Evolutionary conservation across 805 yeast genomes (phyloP).

Genomic region (Yarrowia sp.): DNA sequence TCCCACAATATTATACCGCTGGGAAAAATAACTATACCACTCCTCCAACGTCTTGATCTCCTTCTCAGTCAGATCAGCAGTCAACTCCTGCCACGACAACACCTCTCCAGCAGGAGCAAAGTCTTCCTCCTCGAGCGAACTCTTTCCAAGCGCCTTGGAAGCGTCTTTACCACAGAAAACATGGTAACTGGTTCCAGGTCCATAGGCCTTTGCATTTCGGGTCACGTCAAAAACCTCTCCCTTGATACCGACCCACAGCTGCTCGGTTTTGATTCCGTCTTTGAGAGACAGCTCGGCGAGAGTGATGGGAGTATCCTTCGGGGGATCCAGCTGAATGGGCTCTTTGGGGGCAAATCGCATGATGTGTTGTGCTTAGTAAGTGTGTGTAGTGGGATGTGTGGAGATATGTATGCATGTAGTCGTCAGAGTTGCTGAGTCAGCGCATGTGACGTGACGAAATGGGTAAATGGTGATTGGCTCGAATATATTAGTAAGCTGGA

Average conservation of each 20-base stretch:
- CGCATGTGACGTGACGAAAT: neutral
- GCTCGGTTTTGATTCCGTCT: slow-evolving; percentile 47
- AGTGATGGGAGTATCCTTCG: slow-evolving; percentile 47
- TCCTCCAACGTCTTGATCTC: slow-evolving; percentile 65
- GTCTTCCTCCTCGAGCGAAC: slow-evolving; percentile 56
- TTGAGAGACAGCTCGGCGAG: slow-evolving; percentile 45
- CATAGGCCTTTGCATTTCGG: slow-evolving; percentile 62
- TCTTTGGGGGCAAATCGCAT: slow-evolving; percentile 47
- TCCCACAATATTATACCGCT: slow-evolving; percentile 39
- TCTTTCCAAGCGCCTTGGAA: slow-evolving; percentile 70
- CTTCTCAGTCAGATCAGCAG: slow-evolving; percentile 50
- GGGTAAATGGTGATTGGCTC: neutral
- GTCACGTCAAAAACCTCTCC: slow-evolving; percentile 81
- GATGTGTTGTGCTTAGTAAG: slow-evolving; percentile 1
- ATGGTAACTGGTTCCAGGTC: slow-evolving; percentile 72
- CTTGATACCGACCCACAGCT: slow-evolving; percentile 69
- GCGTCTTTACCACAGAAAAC: slow-evolving; percentile 75
- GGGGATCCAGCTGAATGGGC: slow-evolving; percentile 53
- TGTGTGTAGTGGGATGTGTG: neutral
- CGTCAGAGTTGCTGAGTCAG: neutral
- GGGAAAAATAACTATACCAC: slow-evolving; percentile 66
- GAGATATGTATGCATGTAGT: neutral
- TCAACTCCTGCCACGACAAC: slow-evolving; percentile 26
- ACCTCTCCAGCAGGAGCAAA: slow-evolving; percentile 40
- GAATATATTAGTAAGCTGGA: neutral